Base-by-base conservation (phyloP, 345 rosid genomes). In the Schrenkiella parvula region DNA sequence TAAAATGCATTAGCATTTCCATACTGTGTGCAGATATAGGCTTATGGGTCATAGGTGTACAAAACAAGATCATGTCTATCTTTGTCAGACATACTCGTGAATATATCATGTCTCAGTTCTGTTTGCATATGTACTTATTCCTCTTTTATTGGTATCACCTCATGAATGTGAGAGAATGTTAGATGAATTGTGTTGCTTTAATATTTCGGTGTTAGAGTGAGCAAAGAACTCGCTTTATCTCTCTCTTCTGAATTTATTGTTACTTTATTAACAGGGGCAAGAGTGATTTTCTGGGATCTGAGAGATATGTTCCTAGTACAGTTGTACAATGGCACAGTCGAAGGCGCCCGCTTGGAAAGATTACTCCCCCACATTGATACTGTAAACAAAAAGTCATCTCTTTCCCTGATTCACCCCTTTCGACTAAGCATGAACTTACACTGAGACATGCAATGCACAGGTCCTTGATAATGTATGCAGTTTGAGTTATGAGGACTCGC, bases 271-370 rank as follows among this genome's bases (percentile, higher is more conserved):
- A 17, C 77, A 93, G 99, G 99, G 63, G 83, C 88, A 58, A 86
- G 89, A 78, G 82, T 84, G 50, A 84, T 89, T 43, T 91, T 89
- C 76, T 91, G 97, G 97, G 99, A 95, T 80, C 85, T 95, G 64
- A 85, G 89, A 81, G 92, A 89, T 69, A 77, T 63, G 66, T 85
- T 91, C 80, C 83, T 95, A 74, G 80, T 81, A 41, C 83, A 80
- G 63, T 65, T 91, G 76, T 95, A 95, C 76, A 84, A 84, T 31
- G 91, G 85, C 67, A 79, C 71, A 32, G 97, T 95, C 41, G 95
- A 83, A 82, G 82, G 64, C 71, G 75, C 90, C 77, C 96, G 95
- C 60, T 75, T 95, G 89, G 99, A 95, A 66, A 75, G 71, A 78
- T 80, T 84, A 78, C 86, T 95, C 70, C 82, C 89, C 2, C 84